Base-by-base conservation (phyloP, 202 grass and related monocot species). In the Sporobolus alterniflorus region DNA sequence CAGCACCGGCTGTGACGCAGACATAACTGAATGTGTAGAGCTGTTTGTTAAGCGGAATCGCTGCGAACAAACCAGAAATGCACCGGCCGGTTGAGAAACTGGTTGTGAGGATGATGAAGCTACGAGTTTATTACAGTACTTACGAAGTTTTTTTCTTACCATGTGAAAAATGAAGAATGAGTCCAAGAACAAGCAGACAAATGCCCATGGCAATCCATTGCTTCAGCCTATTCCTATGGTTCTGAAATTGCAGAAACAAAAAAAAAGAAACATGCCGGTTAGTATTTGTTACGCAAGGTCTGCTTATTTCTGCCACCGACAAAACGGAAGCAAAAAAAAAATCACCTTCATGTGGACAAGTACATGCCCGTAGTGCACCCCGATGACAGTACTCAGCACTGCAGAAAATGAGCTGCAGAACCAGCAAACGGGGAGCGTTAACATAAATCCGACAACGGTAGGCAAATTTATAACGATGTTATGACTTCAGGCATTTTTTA, bases 311-410 rank as follows among this genome's bases (percentile, higher is more conserved):
- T 43, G 28, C 43, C 13, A 26, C 16, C 25, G 56, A 24, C 11
- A 48, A 4, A 13, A 0, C 9, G 69, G 8, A 51, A 48, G 48
- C 14, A 21, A 81, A 14, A 54, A 71, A 33, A 98, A 39, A n/a
- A n/a, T n/a, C n/a, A n/a, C 95, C 90, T 98, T 91, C 64, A 90
- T 91, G 47, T 95, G 92, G 46, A 98, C 87, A 83, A 98, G 92
- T 12, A 98, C 88, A 69, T 98, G 95, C 28, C 95, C 95, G 0
- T 77, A 98, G 70, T 95, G 95, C 18, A 93, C 89, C 33, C 95
- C 90, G 13, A 98, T 88, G 25, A 95, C 86, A 11, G 95, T 98
- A 79, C 88, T 90, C 77, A 98, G 49, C 55, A 98, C 92, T 3
- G 95, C 88, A 30, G 95, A 93, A 25, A 95, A 67, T 47, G 95